A percentile compares a stretch with the other conserved stretches of the same genome.
Evolutionary conservation across 2,329 filamentous ascomycete genomes (phyloP).

Genomic region (Fusarium mexicanum): DNA sequence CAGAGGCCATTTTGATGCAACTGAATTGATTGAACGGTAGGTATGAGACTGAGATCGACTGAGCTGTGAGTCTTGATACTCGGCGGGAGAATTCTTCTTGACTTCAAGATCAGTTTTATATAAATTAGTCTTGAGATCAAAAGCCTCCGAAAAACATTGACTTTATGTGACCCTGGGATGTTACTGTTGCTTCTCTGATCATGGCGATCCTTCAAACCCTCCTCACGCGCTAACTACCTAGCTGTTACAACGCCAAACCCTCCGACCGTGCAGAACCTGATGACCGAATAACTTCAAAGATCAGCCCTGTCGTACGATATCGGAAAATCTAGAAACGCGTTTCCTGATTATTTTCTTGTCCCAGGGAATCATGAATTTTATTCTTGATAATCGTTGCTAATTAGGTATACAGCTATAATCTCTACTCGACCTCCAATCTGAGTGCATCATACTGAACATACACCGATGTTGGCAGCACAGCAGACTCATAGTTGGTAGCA

Average conservation of each 20-base stretch:
- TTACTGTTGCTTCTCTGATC: background rate
- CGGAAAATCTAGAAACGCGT: background rate
- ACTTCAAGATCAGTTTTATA: background rate
- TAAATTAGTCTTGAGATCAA: background rate
- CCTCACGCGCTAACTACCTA: background rate
- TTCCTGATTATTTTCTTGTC: constrained; percentile 13
- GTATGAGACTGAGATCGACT: background rate
- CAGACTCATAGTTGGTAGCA: constrained; percentile 67
- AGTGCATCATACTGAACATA: constrained; percentile 75
- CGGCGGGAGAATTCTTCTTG: background rate
- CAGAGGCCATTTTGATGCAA: constrained; percentile 49
- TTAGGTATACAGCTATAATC: background rate
- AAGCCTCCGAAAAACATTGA: constrained; percentile 25
- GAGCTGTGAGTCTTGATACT: background rate
- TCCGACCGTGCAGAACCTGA: constrained; percentile 22
- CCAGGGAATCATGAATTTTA: background rate
- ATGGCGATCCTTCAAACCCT: constrained; percentile 5
- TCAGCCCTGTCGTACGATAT: constrained; percentile 18
- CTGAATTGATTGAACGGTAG: background rate
- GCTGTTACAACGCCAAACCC: constrained; percentile 13
- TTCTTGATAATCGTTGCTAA: background rate
- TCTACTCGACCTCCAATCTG: constrained; percentile 62
- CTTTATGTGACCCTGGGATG: background rate
- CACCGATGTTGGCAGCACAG: constrained; percentile 61
- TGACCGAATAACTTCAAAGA: background rate